Conservation (phyloP, 2,329 filamentous ascomycete genomes). For the Aspergillus flavus region DNA sequence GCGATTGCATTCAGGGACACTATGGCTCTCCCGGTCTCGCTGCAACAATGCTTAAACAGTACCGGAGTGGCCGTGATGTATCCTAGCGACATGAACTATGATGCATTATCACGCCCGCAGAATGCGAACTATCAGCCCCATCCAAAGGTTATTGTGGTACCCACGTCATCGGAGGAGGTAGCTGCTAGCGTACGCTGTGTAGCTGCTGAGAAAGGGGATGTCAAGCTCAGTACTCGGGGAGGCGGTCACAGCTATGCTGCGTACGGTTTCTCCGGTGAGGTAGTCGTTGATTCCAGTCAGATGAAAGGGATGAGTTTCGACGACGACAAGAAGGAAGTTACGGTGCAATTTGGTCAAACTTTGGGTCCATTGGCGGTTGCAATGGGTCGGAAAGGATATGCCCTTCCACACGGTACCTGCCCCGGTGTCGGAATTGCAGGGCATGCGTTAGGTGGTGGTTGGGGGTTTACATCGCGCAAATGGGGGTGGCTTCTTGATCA, state of each 20-base stretch:
- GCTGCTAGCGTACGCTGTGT: slow-evolving; percentile 10
- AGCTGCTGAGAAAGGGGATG: slow-evolving; percentile 3
- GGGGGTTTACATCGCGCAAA: slow-evolving; percentile 9
- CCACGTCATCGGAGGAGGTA: slow-evolving; percentile 3
- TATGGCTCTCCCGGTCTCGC: background rate
- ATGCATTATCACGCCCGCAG: background rate
- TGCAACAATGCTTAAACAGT: background rate
- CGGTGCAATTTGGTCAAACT: slow-evolving; percentile 4
- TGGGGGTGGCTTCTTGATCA: slow-evolving; percentile 14
- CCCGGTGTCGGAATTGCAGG: slow-evolving; percentile 9
- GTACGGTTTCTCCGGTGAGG: slow-evolving; percentile 8
- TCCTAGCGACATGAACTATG: background rate
- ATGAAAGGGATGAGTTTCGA: slow-evolving; percentile 6
- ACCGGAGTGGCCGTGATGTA: background rate
- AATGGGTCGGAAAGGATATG: slow-evolving; percentile 8
- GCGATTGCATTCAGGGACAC: background rate
- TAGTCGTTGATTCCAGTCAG: slow-evolving; percentile 7
- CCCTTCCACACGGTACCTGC: slow-evolving; percentile 12
- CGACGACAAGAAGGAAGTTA: background rate
- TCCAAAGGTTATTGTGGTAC: slow-evolving; percentile 8
- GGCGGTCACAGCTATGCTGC: slow-evolving; percentile 14
- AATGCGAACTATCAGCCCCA: slow-evolving; percentile 10
- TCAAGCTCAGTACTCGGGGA: slow-evolving; percentile 11
- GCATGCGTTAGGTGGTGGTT: slow-evolving; percentile 9
- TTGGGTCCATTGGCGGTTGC: slow-evolving; percentile 8